phyloP scores from a whole-genome alignment of 495 filamentous ascomycete species.

The Aspergillus campestris region DNA sequence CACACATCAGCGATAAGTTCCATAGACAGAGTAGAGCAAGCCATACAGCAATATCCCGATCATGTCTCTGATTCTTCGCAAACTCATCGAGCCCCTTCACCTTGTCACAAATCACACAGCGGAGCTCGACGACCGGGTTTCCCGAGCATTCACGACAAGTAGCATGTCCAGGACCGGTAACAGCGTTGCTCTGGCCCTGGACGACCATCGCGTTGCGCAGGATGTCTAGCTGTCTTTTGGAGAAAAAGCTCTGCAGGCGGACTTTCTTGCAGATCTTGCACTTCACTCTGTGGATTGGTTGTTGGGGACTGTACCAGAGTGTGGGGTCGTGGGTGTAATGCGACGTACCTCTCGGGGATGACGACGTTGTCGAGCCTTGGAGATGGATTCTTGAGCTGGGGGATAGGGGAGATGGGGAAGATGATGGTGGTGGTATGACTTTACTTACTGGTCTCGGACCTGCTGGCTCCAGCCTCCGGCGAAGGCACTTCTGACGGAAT shows the following conservation, averaged over 20 bases:
- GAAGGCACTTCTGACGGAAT: too few relatives aligned
- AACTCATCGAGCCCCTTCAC: slow-evolving; percentile 44
- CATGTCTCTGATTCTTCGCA: slow-evolving; percentile 46
- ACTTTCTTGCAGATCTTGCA: slow-evolving; percentile 41
- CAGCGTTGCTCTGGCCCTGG: slow-evolving; percentile 5
- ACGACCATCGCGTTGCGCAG: slow-evolving; percentile 22
- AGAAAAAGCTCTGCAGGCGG: slow-evolving; percentile 31
- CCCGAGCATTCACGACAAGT: slow-evolving; percentile 20
- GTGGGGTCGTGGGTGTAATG: not conserved
- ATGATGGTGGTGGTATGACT: too few relatives aligned
- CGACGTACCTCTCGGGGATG: slow-evolving; percentile 22
- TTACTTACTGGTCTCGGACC: too few relatives aligned
- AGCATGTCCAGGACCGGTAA: slow-evolving; percentile 3
- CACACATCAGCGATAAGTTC: slow-evolving; percentile 1
- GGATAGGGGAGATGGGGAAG: too few relatives aligned
- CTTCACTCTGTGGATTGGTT: slow-evolving; percentile 28
- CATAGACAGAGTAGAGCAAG: not conserved
- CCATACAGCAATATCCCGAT: slow-evolving; percentile 41
- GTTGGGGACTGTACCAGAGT: not conserved
- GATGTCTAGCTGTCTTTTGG: slow-evolving; percentile 34
- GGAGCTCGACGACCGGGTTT: slow-evolving; percentile 24
- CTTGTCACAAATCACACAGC: slow-evolving; percentile 36
- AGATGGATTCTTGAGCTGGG: too few relatives aligned
- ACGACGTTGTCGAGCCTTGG: slow-evolving; percentile 17
- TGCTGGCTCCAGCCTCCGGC: too few relatives aligned